Base-by-base conservation (phyloP, 192 early-diverging fungal genomes). In the Backusella parvicylindrica region DNA sequence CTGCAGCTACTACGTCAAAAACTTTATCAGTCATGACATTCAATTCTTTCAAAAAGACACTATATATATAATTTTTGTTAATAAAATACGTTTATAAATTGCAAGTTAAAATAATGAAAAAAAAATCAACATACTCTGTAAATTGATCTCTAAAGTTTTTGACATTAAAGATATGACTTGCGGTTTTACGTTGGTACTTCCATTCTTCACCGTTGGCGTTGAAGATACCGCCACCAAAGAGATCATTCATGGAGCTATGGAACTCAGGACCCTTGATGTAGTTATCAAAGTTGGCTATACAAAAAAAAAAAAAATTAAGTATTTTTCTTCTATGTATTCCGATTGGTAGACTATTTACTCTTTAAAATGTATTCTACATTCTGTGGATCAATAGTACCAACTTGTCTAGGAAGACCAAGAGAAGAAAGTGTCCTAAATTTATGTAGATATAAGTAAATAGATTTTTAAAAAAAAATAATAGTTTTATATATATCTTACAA, bases 141-240 rank as follows among this genome's bases (percentile, higher is more conserved):
- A 75, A 79, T 32, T 69, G 66, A 75, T 79, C 74, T 37, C 78
- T 75, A 23, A 79, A 75, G 37, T 79, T 79, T 71, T 79, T 75
- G 73, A 79, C 70, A 31, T 79, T 79, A 38, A 79, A 79, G 6
- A 79, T 79, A 30, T 71, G 49, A 66, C 68, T 71, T n/a, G 78
- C 78, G 23, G 80, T 68, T 72, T 93, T 91, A 28, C 91, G 79
- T 43, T 91, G 89, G 4, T 68, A 72, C 28, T 78, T 78, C 91
- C 91, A 93, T 1, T 71, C n/a, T 63, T 79, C 72, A 15, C 91
- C 91, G 77, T 93, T 89, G 0, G 85, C 76, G 80, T 88, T 90
- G 68, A 92, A 92, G 69, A 92, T 92, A 26, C 91, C 91, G 47
- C 85, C 77, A 12, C 91, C 91, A 4, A 92, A 71, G 40, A 91